A percentile compares a stretch with the other conserved stretches of the same genome.
These are phyloP conservation scores for Cytospora schulzeri DNA, from an alignment of 2,329 filamentous ascomycete genomes.

Conservation along the genomic window DNA sequence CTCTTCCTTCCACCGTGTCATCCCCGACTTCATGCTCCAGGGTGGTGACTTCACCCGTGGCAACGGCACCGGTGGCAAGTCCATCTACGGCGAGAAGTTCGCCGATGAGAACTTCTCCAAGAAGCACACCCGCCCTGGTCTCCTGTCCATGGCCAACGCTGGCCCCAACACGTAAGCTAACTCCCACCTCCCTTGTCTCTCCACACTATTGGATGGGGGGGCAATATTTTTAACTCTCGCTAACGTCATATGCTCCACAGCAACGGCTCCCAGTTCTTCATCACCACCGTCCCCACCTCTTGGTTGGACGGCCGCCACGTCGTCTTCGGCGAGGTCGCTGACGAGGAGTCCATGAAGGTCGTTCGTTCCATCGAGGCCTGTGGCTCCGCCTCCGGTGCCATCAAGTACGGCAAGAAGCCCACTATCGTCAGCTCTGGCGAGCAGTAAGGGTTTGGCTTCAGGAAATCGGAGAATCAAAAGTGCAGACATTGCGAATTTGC, in stretches of 20 bases:
- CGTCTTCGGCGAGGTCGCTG: conserved; percentile 76
- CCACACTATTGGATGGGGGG: too few relatives aligned
- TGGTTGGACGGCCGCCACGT: conserved; percentile 86
- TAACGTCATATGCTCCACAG: conserved; percentile 52
- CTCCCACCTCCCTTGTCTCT: too few relatives aligned
- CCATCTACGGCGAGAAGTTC: conserved; percentile 95
- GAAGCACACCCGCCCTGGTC: conserved; percentile 73
- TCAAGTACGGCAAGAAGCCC: conserved; percentile 59
- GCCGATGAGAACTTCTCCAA: conserved; percentile 86
- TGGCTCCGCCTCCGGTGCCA: conserved; percentile 56
- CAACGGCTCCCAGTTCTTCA: conserved; percentile 98
- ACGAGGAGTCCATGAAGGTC: conserved; percentile 49
- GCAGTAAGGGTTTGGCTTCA: conserved; percentile 41
- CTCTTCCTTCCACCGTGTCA: conserved; percentile 90
- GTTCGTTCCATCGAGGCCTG: conserved; percentile 65
- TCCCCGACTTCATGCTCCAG: conserved; percentile 93
- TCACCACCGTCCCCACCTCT: conserved; percentile 88
- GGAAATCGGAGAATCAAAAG: conserved; percentile 1
- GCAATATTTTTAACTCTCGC: neutral
- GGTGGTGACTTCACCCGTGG: conserved; percentile 92
- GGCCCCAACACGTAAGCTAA: conserved; percentile 81
- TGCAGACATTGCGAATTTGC: conserved; percentile 1
- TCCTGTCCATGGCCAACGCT: conserved; percentile 94
- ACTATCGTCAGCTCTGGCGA: conserved; percentile 59
- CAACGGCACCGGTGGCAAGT: conserved; percentile 89